Conservation (phyloP, 495 filamentous ascomycete genomes). For the Aspergillus leporis region DNA sequence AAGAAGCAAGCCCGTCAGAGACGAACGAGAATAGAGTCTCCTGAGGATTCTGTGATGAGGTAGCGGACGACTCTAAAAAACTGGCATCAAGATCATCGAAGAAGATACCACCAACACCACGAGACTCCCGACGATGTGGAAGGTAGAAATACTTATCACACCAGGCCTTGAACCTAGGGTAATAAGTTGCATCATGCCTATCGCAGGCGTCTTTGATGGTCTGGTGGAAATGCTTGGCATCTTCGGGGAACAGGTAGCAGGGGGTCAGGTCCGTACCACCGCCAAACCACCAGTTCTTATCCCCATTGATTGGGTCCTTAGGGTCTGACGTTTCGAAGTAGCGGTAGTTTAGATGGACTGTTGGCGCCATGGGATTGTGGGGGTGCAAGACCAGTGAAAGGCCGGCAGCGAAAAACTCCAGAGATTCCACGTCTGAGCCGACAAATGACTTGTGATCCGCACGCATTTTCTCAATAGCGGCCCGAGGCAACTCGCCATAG, state of each 20-base stretch:
- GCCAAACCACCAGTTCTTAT: constrained; percentile 93
- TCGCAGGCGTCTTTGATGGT: constrained; percentile 93
- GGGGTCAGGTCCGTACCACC: constrained; percentile 94
- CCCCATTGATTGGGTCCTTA: constrained; percentile 62
- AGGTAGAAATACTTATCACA: constrained; percentile 97
- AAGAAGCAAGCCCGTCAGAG: constrained; percentile 78
- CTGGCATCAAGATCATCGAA: constrained; percentile 92
- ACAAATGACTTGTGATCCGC: constrained; percentile 89
- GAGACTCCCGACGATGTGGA: constrained; percentile 84
- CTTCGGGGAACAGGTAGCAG: constrained; percentile 92
- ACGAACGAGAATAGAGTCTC: constrained; percentile 93
- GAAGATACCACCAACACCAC: constrained; percentile 95
- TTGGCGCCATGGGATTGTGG: constrained; percentile 92
- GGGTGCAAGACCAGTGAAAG: constrained; percentile 92
- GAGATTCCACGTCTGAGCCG: constrained; percentile 68
- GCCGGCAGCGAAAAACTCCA: constrained; percentile 94
- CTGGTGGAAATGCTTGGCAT: constrained; percentile 94
- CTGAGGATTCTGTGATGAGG: constrained; percentile 71
- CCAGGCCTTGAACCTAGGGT: constrained; percentile 95
- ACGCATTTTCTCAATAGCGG: constrained; percentile 91
- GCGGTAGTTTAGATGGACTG: constrained; percentile 96
- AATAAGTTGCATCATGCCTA: constrained; percentile 88
- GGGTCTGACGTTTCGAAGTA: constrained; percentile 89
- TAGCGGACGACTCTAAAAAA: constrained; percentile 44
- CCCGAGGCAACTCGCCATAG: constrained; percentile 85